These are phyloP conservation scores for Cyathus striatus DNA, from an alignment of 768 basidiomycete species.

Conservation along the genomic window DNA sequence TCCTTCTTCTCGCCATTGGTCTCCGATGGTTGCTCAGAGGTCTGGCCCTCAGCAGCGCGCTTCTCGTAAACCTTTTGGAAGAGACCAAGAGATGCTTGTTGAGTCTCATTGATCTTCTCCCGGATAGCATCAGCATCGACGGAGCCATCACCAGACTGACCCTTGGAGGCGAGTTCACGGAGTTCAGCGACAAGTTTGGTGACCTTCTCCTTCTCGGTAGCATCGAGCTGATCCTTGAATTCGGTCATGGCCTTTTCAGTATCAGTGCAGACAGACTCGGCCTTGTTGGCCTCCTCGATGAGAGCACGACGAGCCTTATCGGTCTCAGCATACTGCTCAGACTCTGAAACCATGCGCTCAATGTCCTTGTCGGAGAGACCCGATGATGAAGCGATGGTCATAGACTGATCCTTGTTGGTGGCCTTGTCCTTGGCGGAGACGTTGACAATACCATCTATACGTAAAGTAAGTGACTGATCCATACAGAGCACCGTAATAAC, in stretches of 20 bases:
- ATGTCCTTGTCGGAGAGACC: constrained; percentile 96
- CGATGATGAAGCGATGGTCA: constrained; percentile 97
- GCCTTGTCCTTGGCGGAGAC: constrained; percentile 96
- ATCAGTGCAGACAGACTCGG: constrained; percentile 88
- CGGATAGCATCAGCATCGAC: constrained; percentile 85
- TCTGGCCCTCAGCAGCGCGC: constrained; percentile 66
- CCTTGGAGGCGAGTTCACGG: constrained; percentile 85
- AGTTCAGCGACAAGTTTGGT: constrained; percentile 81
- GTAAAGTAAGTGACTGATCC: background rate
- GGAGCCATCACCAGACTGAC: constrained; percentile 77
- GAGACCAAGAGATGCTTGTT: constrained; percentile 90
- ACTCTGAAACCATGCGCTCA: constrained; percentile 92
- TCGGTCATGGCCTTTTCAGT: constrained; percentile 98
- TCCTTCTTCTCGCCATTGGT: constrained; percentile 84
- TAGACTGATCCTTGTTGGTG: constrained; percentile 85
- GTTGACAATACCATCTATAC: constrained; percentile 88
- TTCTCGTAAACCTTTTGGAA: constrained; percentile 99
- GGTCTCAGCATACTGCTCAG: constrained; percentile 89
- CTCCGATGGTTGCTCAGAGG: constrained; percentile 39
- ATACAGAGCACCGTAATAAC: background rate
- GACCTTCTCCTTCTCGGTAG: constrained; percentile 91
- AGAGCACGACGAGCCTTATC: constrained; percentile 85
- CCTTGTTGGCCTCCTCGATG: constrained; percentile 97
- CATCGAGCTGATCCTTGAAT: constrained; percentile 96
- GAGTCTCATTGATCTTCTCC: constrained; percentile 90